phyloP scores from a whole-genome alignment of 2,329 filamentous ascomycete species.

The Claviceps citrina region DNA sequence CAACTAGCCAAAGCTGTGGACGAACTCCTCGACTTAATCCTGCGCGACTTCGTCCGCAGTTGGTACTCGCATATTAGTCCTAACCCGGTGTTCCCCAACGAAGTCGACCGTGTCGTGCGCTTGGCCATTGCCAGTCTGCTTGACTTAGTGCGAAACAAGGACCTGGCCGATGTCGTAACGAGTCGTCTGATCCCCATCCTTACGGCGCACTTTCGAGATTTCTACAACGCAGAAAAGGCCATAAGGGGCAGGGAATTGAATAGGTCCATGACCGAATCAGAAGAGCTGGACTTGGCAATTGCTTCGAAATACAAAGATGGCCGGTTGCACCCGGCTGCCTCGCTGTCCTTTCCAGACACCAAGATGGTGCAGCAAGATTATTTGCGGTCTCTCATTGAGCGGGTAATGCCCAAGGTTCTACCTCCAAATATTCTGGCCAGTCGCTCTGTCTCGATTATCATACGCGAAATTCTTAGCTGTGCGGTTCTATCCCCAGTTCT shows the following conservation, averaged over 20 bases:
- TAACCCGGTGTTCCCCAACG: slow-evolving; percentile 65
- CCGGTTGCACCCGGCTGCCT: slow-evolving; percentile 73
- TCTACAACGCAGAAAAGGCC: slow-evolving; percentile 74
- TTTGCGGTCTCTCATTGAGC: slow-evolving; percentile 57
- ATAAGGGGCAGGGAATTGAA: slow-evolving; percentile 81
- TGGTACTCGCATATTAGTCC: slow-evolving; percentile 84
- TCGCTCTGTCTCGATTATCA: slow-evolving; percentile 61
- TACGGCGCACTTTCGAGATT: slow-evolving; percentile 77
- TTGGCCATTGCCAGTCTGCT: slow-evolving; percentile 54
- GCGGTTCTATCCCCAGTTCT: slow-evolving; percentile 76
- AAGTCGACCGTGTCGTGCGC: slow-evolving; percentile 70
- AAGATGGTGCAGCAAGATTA: slow-evolving; percentile 81
- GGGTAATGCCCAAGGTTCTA: slow-evolving; percentile 59
- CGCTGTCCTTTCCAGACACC: slow-evolving; percentile 67
- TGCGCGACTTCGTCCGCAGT: slow-evolving; percentile 69
- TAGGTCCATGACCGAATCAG: slow-evolving; percentile 82
- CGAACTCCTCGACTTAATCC: slow-evolving; percentile 56
- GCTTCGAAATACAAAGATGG: slow-evolving; percentile 87
- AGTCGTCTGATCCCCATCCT: slow-evolving; percentile 74
- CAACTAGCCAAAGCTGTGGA: slow-evolving; percentile 70
- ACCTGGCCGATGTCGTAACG: slow-evolving; percentile 71
- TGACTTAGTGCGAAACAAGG: slow-evolving; percentile 57
- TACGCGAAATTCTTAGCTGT: slow-evolving; percentile 84
- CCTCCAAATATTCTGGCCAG: slow-evolving; percentile 62
- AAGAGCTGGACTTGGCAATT: slow-evolving; percentile 88